Base-by-base conservation (phyloP, 2,329 filamentous ascomycete genomes). In the Elsinoe batatas region DNA sequence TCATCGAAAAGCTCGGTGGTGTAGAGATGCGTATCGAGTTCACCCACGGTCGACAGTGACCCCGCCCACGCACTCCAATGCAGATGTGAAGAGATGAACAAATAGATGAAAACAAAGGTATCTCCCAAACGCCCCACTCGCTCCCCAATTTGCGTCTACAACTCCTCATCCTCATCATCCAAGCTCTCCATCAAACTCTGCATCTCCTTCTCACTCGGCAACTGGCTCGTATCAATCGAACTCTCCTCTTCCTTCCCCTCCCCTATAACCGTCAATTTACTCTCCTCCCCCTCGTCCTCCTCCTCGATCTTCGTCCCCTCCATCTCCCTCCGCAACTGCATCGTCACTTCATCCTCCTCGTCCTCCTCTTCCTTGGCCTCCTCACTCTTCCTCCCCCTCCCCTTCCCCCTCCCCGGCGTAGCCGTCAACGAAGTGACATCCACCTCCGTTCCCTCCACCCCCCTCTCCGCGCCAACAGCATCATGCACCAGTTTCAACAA, bases 401-500 rank as follows among this genome's bases (percentile, higher is more conserved):
- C 54, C 57, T 37, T 51, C 47, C 40, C 58, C 53, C 26, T 47
- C 33, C 15, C 56, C 47, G 55, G 55, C 18, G 55, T 57, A 30
- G 54, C 33, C 20, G 38, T 46, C 7, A 44, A 20, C 4, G 43
- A 36, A 18, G 40, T 47, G 5, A 57, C 55, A n/a, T 60, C 56
- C 17, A 56, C n/a, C 2, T 64, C 60, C 12, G 66, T 68, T 46
- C 67, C 66, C 37, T 67, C 67, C 5, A 56, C 63, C 17, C 62
- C 65, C 13, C 64, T 61, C 60, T 69, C 64, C 15, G 61, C 64
- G 3, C 66, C 65, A 55, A 63, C 64, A 30, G 64, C 60, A 57
- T 68, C 74, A 56, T 76, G 72, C 56, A 82, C 72, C 12, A 79
- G 73, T 61, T 82, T 80, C 54, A 78, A 72, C 10, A 84, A 62